phyloP scores from a whole-genome alignment of 768 basidiomycete genomes.

The Crepidotus variabilis region DNA sequence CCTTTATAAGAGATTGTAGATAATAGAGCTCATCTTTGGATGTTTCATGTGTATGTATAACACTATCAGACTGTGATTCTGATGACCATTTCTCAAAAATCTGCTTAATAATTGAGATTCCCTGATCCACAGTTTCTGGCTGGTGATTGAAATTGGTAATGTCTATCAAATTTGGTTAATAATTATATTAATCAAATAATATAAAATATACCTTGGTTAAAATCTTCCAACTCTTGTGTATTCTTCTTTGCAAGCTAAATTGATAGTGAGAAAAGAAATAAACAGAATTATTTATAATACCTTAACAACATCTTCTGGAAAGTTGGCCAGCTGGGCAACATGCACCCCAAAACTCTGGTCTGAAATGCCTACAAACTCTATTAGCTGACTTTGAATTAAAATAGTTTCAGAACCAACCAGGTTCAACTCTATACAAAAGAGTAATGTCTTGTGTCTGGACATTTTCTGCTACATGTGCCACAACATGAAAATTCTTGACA shows the following conservation, averaged over 20 bases:
- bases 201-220: constrained; percentile 13
- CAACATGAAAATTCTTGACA: constrained; percentile 94
- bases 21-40: too few species aligned
- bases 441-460: constrained; percentile 75
- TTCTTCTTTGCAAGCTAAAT: constrained; percentile 58
- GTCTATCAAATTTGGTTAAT: too few species aligned
- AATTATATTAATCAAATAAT: too few species aligned
- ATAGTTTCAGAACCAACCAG: constrained; percentile 48
- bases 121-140: too few species aligned
- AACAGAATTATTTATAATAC: constrained; percentile 9
- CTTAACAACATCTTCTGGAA: constrained; percentile 91
- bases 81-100: too few species aligned
- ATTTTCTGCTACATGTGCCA: constrained; percentile 86
- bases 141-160: too few species aligned
- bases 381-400: not conserved
- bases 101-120: too few species aligned
- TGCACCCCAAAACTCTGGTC: constrained; percentile 99
- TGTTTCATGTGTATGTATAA: too few species aligned
- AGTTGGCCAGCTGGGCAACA: constrained; percentile 95
- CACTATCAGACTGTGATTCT: too few species aligned
- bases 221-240: constrained; percentile 23
- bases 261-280: not conserved
- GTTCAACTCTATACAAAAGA: constrained; percentile 89
- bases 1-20: too few species aligned
- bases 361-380: constrained; percentile 44